These are phyloP conservation scores for Moniliophthora roreri DNA, from an alignment of 1,284 basidiomycete species.

Conservation along the genomic window DNA sequence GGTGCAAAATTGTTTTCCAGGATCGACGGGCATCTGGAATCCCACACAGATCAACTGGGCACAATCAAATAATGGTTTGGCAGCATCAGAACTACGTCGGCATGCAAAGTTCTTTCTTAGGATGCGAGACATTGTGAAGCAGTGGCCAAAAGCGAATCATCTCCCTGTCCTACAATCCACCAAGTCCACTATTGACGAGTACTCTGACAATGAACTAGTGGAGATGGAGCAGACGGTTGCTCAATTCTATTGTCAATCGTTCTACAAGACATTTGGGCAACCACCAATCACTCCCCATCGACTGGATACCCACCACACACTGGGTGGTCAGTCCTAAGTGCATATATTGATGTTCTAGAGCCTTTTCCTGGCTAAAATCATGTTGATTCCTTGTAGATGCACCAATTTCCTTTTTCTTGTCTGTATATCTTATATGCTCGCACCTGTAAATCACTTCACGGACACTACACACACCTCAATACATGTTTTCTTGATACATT, in stretches of 20 bases:
- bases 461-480: too few species aligned
- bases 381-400: too few species aligned
- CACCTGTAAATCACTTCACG: too few species aligned
- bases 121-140: background rate
- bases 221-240: background rate
- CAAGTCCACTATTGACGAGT: background rate
- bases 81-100: background rate
- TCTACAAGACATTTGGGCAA: background rate
- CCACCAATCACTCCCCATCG: background rate
- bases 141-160: background rate
- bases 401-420: too few species aligned
- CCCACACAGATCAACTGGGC: background rate
- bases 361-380: too few species aligned
- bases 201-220: background rate
- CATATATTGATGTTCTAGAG: too few species aligned
- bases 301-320: too few species aligned
- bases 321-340: too few species aligned
- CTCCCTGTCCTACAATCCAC: background rate
- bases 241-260: background rate
- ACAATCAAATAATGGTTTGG: background rate
- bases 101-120: background rate
- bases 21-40: background rate
- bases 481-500: too few species aligned
- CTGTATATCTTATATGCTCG: too few species aligned
- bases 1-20: background rate